These are phyloP conservation scores for Lotus japonicus DNA, from an alignment of 306 rosid genomes.

Conservation along the genomic window DNA sequence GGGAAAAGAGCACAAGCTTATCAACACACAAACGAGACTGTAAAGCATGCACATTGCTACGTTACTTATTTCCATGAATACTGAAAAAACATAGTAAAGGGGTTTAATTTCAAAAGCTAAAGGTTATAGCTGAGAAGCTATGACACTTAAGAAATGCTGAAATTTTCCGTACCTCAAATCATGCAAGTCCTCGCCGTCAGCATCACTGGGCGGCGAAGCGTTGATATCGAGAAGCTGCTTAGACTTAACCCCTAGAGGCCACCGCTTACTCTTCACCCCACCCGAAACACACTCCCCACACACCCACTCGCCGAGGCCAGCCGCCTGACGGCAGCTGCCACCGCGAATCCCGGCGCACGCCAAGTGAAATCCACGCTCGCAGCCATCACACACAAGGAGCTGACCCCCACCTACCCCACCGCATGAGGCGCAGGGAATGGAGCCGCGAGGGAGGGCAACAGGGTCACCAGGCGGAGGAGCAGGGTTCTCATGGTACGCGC, in stretches of 20 bases:
- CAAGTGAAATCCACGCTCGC: constrained; percentile 84
- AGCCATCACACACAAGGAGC: constrained; percentile 84
- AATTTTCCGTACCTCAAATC: constrained; percentile 54
- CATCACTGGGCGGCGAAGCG: constrained; percentile 94
- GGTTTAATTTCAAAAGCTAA: background rate
- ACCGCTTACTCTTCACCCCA: constrained; percentile 80
- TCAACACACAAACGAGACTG: background rate
- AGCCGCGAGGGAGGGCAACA: constrained; percentile 32
- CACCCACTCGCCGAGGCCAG: constrained; percentile 75
- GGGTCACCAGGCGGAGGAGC: constrained; percentile 71
- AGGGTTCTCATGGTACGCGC: constrained; percentile 74
- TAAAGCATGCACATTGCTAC: constrained; percentile 5
- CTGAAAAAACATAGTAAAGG: background rate
- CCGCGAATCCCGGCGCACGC: constrained; percentile 74
- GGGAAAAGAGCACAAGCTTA: background rate
- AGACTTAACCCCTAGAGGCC: constrained; percentile 92
- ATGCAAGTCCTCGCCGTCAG: constrained; percentile 41
- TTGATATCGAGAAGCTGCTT: constrained; percentile 84
- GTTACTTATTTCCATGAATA: background rate
- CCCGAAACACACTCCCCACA: constrained; percentile 60
- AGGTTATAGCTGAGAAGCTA: too few relatives aligned
- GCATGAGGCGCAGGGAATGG: constrained; percentile 44
- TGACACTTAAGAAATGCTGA: background rate
- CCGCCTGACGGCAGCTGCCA: constrained; percentile 49
- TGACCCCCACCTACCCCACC: constrained; percentile 34